Evolutionary conservation across 139 green algal genomes (phyloP).

Genomic region (Picochlorum sp.): DNA sequence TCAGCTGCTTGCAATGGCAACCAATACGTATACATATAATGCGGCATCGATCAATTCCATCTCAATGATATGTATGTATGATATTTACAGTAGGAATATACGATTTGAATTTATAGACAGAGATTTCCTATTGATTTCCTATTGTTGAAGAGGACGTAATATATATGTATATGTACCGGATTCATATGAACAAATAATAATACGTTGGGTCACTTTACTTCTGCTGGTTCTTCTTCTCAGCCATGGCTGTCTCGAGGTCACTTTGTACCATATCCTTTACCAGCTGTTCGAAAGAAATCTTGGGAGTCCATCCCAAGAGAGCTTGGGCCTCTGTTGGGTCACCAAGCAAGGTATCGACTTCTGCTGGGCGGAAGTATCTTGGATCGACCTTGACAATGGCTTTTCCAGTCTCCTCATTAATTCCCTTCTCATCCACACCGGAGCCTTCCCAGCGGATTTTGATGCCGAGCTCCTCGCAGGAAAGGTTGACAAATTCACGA

Average conservation of each 20-base stretch:
- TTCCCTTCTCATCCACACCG: constrained; percentile 15
- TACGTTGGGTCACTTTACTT: too few species aligned
- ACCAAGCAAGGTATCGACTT: constrained; percentile 66
- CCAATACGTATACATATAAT: too few species aligned
- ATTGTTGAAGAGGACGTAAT: too few species aligned
- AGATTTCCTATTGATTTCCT: too few species aligned
- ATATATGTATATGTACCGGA: too few species aligned
- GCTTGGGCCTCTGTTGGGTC: constrained; percentile 47
- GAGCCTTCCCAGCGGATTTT: constrained; percentile 40
- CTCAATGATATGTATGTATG: too few species aligned
- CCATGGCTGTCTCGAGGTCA: constrained; percentile 39
- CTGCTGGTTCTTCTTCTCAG: background rate
- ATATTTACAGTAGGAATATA: too few species aligned
- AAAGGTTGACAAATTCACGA: constrained; percentile 35
- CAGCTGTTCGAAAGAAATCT: constrained; percentile 44
- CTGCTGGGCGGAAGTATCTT: constrained; percentile 63
- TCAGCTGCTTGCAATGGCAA: too few species aligned
- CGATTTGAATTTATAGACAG: too few species aligned
- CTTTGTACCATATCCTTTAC: constrained; percentile 64
- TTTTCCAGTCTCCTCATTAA: constrained; percentile 6
- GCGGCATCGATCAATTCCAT: too few species aligned
- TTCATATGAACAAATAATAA: too few species aligned
- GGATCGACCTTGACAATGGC: constrained; percentile 30
- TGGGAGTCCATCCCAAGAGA: constrained; percentile 45
- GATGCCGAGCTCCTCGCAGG: constrained; percentile 33